Evolutionary conservation across 1,284 basidiomycete genomes (phyloP), one percentile per base, ranked within the genome.

Genomic region (Stygiomarasmius scandens): DNA sequence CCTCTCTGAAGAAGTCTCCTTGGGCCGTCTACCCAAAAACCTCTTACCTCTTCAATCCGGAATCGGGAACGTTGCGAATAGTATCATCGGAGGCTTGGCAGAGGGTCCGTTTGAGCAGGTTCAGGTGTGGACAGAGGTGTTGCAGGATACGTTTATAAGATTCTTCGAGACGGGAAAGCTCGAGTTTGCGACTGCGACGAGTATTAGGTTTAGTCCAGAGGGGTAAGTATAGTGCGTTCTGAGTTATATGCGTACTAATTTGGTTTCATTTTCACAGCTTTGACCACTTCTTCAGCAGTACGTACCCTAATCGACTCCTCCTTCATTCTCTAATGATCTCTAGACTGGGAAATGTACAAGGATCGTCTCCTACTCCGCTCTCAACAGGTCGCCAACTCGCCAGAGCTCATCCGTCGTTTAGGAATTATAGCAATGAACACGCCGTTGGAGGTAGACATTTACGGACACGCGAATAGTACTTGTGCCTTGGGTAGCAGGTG

Each of bases 381-480:
- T 2, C 81, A 83, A 61, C 80, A 82, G 64, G 78, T 81, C 3
- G 80, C 80, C 54, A 83, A 82, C 65, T 75, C 79, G 1, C 79
- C 80, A 1, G 81, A 83, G 62, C 72, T 82, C 54, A 81, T 82
- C 56, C 69, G 80, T 14, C 71, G 80, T 0, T 69, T 82, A 12
- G 80, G 80, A 58, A 69, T 81, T 52, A 81, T 81, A 38, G 79
- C 80, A 1, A 81, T 81, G 79, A 81, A 83, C 63, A 82, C 80
- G 0, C 80, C 80, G 1, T 69, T 82, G 8, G 80, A 82, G 65
- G 77, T 82, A n/a, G n/a, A n/a, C n/a, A n/a, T n/a, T n/a, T n/a
- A n/a, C n/a, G n/a, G n/a, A n/a, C n/a, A n/a, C n/a, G n/a, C n/a
- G n/a, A n/a, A n/a, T n/a, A n/a, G n/a, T n/a, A n/a, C n/a, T n/a